Conservation (phyloP, 2,329 filamentous ascomycete species). For the Phialophora macrospora region DNA sequence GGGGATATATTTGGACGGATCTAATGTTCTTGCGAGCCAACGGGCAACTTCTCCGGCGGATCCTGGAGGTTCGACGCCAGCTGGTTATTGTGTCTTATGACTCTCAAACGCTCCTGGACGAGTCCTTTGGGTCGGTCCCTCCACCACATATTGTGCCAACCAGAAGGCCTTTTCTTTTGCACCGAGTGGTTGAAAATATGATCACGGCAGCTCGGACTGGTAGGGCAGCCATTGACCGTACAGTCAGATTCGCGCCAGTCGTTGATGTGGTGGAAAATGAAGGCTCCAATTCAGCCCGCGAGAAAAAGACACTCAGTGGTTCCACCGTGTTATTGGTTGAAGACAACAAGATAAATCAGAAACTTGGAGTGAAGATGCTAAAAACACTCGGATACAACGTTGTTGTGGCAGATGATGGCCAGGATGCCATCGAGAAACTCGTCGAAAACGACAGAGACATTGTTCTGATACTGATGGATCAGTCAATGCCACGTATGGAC, state of each 20-base stretch:
- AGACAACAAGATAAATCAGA: constrained; percentile 52
- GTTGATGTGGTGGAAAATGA: constrained; percentile 38
- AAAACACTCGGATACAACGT: constrained; percentile 68
- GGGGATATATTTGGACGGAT: constrained; percentile 42
- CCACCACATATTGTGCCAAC: constrained; percentile 39
- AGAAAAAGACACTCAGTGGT: constrained; percentile 33
- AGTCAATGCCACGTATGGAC: constrained; percentile 44
- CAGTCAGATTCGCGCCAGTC: constrained; percentile 40
- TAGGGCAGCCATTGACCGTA: constrained; percentile 27
- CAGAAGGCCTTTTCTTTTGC: constrained; percentile 42
- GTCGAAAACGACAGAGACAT: constrained; percentile 38
- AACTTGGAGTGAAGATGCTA: constrained; percentile 70
- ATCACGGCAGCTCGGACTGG: constrained; percentile 24
- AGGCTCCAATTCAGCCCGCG: constrained; percentile 21
- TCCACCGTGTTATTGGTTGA: constrained; percentile 72
- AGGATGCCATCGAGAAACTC: constrained; percentile 40
- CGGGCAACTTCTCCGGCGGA: constrained; percentile 30
- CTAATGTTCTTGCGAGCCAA: constrained; percentile 36
- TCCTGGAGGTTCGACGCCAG: constrained; percentile 36
- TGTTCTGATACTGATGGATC: constrained; percentile 45
- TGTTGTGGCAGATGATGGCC: constrained; percentile 49
- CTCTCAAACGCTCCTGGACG: constrained; percentile 37
- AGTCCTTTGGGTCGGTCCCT: constrained; percentile 33
- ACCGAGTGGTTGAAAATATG: constrained; percentile 40
- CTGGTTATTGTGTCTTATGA: constrained; percentile 42